A percentile compares a stretch with the other conserved stretches of the same genome.
Evolutionary conservation across 192 early-diverging fungal species (phyloP).

Genomic region (Coemansia sp.): DNA sequence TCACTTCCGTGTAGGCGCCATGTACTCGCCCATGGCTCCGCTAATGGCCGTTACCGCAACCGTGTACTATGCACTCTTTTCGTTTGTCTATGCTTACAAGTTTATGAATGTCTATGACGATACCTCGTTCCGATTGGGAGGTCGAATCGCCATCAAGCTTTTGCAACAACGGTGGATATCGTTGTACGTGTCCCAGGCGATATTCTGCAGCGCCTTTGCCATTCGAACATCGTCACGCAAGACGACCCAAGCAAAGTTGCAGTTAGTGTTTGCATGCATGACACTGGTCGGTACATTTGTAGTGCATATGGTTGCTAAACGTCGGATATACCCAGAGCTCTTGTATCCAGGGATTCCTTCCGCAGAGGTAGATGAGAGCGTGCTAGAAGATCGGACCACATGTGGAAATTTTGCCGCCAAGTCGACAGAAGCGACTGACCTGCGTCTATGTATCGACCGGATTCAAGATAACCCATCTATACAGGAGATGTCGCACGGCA

Average conservation of each 20-base stretch:
- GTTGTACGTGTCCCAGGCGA: conserved; percentile 5
- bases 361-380: neutral
- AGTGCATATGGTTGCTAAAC: neutral
- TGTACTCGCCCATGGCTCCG: conserved; percentile 22
- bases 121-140: conserved; percentile 12
- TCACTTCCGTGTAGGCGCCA: neutral
- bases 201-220: neutral
- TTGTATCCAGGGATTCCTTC: neutral
- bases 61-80: conserved; percentile 8
- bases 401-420: neutral
- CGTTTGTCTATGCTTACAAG: conserved; percentile 14
- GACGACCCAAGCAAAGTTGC: neutral
- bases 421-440: neutral
- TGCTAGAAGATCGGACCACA: neutral
- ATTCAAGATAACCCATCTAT: neutral
- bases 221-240: conserved; percentile 14
- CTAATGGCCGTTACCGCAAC: conserved; percentile 14
- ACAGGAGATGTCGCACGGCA: conserved; percentile 5
- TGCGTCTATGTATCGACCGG: neutral
- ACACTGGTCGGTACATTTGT: neutral
- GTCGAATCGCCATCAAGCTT: conserved; percentile 14
- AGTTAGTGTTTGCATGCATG: neutral
- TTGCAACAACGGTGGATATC: conserved; percentile 16
- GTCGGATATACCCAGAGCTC: conserved; percentile 10
- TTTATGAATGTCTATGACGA: conserved; percentile 23